Evolutionary conservation across 192 early-diverging fungal genomes (phyloP).

Genomic region (Chytriomyces hyalinus): DNA sequence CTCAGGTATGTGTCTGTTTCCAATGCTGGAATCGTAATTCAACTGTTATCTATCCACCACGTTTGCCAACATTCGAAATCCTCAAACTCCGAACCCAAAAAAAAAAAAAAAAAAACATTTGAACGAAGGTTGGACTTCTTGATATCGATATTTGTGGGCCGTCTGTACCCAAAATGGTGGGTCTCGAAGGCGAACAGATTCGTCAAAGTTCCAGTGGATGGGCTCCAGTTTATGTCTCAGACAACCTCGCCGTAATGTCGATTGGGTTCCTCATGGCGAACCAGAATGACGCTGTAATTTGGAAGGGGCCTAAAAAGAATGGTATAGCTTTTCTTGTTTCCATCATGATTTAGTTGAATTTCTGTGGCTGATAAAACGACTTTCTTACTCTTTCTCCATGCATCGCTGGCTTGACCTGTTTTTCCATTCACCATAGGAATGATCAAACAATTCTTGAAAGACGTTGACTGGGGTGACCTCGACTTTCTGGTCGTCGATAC

Average conservation of each 20-base stretch:
- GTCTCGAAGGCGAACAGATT: slow-evolving; percentile 83
- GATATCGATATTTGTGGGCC: slow-evolving; percentile 99
- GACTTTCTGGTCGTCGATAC: slow-evolving; percentile 97
- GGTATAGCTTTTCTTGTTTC: slow-evolving; percentile 48
- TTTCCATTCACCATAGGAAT: slow-evolving; percentile 66
- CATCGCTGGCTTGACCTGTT: neutral
- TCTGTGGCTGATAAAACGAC: neutral
- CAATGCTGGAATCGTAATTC: neutral
- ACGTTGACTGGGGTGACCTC: slow-evolving; percentile 95
- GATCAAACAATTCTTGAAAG: slow-evolving; percentile 95
- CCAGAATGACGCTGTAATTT: slow-evolving; percentile 93
- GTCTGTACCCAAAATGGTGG: slow-evolving; percentile 94
- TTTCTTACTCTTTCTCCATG: no score
- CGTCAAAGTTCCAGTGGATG: slow-evolving; percentile 91
- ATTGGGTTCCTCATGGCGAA: slow-evolving; percentile 91
- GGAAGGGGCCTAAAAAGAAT: slow-evolving; percentile 99
- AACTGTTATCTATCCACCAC: neutral
- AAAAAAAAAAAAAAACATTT: neutral
- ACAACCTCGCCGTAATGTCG: slow-evolving; percentile 84
- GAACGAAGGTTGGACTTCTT: slow-evolving; percentile 77
- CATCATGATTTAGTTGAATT: slow-evolving; percentile 23
- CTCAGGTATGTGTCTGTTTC: slow-evolving; percentile 36
- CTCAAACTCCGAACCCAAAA: neutral
- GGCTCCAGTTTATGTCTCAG: slow-evolving; percentile 56
- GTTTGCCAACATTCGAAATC: neutral